Percentiles rank a stretch among this genome's conserved stretches.
Conservation (phyloP, 75 land plant genomes). For the Sequoiadendron giganteum region DNA sequence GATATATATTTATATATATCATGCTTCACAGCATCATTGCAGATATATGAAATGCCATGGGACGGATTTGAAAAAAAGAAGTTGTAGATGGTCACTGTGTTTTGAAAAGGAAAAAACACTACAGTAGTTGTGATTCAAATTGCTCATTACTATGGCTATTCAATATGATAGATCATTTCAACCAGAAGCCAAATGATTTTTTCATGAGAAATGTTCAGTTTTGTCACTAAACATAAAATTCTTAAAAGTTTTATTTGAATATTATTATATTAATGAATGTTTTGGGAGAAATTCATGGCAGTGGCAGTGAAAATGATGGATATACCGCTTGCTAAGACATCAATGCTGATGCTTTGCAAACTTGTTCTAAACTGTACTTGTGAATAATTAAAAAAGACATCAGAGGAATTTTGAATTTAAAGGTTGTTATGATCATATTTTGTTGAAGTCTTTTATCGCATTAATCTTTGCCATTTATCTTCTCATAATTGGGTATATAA, state of each 20-base stretch:
- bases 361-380: neutral
- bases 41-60: neutral
- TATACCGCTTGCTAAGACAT: neutral
- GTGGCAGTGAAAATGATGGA: neutral
- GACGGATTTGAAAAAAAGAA: neutral
- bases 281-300: neutral
- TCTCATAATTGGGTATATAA: too few relatives aligned
- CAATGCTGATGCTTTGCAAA: neutral
- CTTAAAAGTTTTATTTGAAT: neutral
- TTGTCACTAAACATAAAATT: neutral
- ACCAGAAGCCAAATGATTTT: neutral
- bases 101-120: neutral
- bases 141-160: neutral
- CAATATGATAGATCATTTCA: neutral
- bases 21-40: neutral
- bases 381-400: too few relatives aligned
- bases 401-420: too few relatives aligned
- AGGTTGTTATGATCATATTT: too few relatives aligned
- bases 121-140: neutral
- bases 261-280: neutral
- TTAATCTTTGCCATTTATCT: too few relatives aligned
- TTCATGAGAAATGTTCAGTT: neutral
- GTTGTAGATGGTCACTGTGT: neutral
- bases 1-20: neutral
- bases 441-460: too few relatives aligned